Base-by-base conservation (phyloP, 1,284 basidiomycete genomes). In the Ganoderma resinaceum region DNA sequence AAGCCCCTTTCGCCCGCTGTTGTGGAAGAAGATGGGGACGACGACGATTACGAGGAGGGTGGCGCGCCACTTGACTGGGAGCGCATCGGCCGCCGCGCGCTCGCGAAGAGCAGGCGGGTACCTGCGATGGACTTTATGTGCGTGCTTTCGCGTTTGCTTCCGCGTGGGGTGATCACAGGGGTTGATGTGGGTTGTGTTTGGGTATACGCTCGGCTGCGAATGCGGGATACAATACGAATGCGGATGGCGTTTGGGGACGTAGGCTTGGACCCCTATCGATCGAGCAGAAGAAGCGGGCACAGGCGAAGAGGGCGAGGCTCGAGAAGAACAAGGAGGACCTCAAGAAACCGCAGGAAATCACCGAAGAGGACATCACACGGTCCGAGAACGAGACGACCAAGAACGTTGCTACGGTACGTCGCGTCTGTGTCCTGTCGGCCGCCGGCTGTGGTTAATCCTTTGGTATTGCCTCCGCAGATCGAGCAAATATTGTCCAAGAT, bases 301-400 rank as follows among this genome's bases (percentile, higher is more conserved):
- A 81, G 0, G 80, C 76, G 0, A 91, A 92, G 72, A 87, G 94
- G 1, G 83, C 89, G 2, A 91, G 87, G 72, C 82, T 93, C 16
- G 92, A 95, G 69, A 94, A 93, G 77, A 87, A 88, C 67, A 89
- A 91, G 72, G 89, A 85, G 49, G 88, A 91, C 57, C 86, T 89
- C 74, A 83, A 83, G 65, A 87, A 86, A 72, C 93, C 94, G 1
- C 91, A 93, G 75, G 89, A 94, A 76, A 83, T 95, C 61, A 88
- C 82, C 59, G 92, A 94, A 78, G 89, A 91, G 38, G 93, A 95
- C 72, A 93, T 95, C 66, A 83, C 87, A 57, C 85, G 91, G 2
- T 90, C 91, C 5, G 88, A 91, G 73, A 95, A 95, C 71, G 93
- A 95, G 78, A 95, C 93, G 0, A 91, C 91, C 0, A 92, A 91